These are phyloP conservation scores for Basipetospora chlamydospora DNA, from an alignment of 2,329 filamentous ascomycete genomes.

Conservation along the genomic window DNA sequence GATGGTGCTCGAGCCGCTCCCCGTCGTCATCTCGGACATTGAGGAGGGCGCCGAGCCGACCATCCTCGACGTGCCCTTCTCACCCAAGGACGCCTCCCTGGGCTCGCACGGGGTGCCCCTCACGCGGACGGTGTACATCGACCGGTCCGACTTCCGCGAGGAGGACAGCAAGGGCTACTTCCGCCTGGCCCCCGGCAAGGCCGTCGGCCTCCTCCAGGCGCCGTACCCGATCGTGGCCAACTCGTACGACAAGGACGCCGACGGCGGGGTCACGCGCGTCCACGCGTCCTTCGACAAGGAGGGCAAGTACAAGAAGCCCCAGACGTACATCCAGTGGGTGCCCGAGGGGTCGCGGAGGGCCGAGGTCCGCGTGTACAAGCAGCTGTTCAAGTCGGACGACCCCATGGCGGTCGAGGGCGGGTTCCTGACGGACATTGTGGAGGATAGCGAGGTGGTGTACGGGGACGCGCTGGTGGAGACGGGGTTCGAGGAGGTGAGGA, in stretches of 20 bases:
- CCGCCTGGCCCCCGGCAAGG: conserved; percentile 63
- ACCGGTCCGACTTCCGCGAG: conserved; percentile 66
- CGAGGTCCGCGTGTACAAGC: conserved; percentile 66
- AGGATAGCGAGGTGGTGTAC: conserved; percentile 70
- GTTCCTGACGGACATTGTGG: conserved; percentile 73
- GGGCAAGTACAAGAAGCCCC: conserved; percentile 57
- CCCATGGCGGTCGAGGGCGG: no score
- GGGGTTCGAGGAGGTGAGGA: conserved; percentile 64
- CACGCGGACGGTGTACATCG: conserved; percentile 72
- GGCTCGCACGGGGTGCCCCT: conserved; percentile 48
- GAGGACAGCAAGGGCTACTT: conserved; percentile 64
- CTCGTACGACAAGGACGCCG: conserved; percentile 54
- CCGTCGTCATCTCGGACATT: conserved; percentile 67
- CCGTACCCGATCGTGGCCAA: conserved; percentile 58
- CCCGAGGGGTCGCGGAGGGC: conserved; percentile 50
- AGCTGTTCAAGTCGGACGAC: conserved; percentile 75
- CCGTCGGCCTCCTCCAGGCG: conserved; percentile 59
- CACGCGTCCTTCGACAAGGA: conserved; percentile 48
- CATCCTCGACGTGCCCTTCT: conserved; percentile 64
- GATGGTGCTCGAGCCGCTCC: conserved; percentile 76
- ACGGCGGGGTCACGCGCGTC: conserved; percentile 52
- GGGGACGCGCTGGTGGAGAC: conserved; percentile 65
- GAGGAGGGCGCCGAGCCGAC: conserved; percentile 48
- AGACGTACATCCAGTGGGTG: conserved; percentile 88
- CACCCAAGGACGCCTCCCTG: conserved; percentile 60